Evolutionary conservation across 768 basidiomycete species (phyloP).

Genomic region (Vararia minispora): DNA sequence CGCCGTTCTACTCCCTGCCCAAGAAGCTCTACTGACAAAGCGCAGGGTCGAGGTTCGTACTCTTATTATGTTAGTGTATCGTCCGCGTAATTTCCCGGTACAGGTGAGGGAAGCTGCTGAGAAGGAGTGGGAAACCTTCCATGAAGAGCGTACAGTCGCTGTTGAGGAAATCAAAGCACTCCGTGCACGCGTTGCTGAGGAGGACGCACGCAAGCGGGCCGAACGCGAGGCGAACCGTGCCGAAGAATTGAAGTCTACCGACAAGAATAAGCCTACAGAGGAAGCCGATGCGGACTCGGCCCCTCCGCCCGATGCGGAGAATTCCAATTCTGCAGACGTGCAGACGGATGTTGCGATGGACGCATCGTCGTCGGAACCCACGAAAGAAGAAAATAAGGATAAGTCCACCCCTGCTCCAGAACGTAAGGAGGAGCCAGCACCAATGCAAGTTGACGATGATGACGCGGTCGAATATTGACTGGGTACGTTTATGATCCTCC

Average conservation of each 20-base stretch:
- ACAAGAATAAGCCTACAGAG: slow-evolving; percentile 19
- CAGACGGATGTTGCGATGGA: slow-evolving; percentile 16
- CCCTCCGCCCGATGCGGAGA: slow-evolving; percentile 1
- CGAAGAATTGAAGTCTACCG: slow-evolving; percentile 20
- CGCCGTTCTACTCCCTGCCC: slow-evolving; percentile 50
- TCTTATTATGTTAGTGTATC: background rate
- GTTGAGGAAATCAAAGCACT: slow-evolving; percentile 53
- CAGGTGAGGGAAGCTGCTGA: slow-evolving; percentile 54
- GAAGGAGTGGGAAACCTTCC: slow-evolving; percentile 60
- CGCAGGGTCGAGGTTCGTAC: slow-evolving; percentile 51
- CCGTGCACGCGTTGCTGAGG: slow-evolving; percentile 54
- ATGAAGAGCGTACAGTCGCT: slow-evolving; percentile 43
- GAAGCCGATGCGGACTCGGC: slow-evolving; percentile 7
- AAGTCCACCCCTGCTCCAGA: slow-evolving; percentile 8
- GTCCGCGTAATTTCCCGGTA: slow-evolving; percentile 2
- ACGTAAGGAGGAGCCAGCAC: slow-evolving; percentile 20
- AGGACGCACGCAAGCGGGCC: slow-evolving; percentile 38
- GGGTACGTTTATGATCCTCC: too few species aligned
- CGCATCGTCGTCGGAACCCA: slow-evolving; percentile 1
- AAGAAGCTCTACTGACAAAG: slow-evolving; percentile 53
- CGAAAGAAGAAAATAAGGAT: slow-evolving; percentile 7
- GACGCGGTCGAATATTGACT: slow-evolving; percentile 72
- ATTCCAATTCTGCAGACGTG: slow-evolving; percentile 7
- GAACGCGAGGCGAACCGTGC: slow-evolving; percentile 28
- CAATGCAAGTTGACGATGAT: slow-evolving; percentile 61